Base-by-base conservation (phyloP, 2,329 filamentous ascomycete species). In the Rosellinia necatrix region DNA sequence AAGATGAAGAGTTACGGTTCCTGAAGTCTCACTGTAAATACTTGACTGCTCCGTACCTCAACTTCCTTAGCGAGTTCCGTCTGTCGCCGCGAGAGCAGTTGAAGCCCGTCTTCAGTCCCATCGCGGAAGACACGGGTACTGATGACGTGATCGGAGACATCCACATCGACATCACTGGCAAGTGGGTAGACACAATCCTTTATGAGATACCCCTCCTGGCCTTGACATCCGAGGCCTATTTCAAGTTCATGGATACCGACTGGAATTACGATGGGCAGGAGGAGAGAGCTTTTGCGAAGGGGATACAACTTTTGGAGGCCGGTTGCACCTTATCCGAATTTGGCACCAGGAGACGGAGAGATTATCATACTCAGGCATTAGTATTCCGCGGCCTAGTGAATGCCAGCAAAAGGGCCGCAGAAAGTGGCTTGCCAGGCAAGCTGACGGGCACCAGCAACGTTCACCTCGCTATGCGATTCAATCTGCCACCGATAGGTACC, bases 201-300 rank as follows among this genome's bases (percentile, higher is more conserved):
- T 99, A 99, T 76, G 94, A 99, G 76, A 97, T 99, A 55, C 94
- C 94, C 0, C 81, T 99, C 19, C 81, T 99, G 17, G 92, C 96
- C 2, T 75, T 99, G 62, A 91, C 93, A 1, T 97, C 92, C 43
- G 93, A 99, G 73, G 91, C 94, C 46, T 99, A 97, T 76, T 99
- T 99, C 81, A 92, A 90, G 70, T 97, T 96, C 75, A 91, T 92
- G 78, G 92, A 99, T 70, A 90, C 76, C 49, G 92, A 97, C 71
- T 99, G 94, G 94, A 87, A 83, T 66, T 89, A 97, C 67, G 83
- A 89, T 5, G 88, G 88, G 2, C 94, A 99, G 72, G 86, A 96
- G 68, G 88, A 96, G 46, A 88, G 88, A 64, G 92, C 94, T 1
- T 91, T 86, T 60, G 78, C 83, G 7, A 99, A 99, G 76, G 94